Evolutionary conservation across 177 flowering plant species (phyloP).

Genomic region (Vitis hybrid): DNA sequence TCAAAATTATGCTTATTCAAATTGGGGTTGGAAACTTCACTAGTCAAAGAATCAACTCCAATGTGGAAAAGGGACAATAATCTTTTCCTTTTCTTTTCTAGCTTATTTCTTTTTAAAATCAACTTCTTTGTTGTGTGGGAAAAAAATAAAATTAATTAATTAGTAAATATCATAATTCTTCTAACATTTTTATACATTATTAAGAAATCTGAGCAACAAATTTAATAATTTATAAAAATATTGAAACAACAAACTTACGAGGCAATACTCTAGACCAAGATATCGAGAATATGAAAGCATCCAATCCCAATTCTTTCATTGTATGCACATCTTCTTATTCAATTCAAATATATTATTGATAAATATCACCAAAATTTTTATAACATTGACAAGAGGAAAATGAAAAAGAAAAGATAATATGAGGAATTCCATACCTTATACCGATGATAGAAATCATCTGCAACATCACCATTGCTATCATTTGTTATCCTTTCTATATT

Average conservation of each 20-base stretch:
- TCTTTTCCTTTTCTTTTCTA: too few species aligned
- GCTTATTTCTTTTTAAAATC: too few species aligned
- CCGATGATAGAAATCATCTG: constrained; percentile 21
- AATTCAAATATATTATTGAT: not conserved
- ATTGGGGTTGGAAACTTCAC: too few species aligned
- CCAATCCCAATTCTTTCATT: constrained; percentile 23
- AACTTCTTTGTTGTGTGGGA: too few species aligned
- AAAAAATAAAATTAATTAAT: too few species aligned
- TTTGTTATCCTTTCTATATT: constrained; percentile 17
- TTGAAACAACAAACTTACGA: constrained; percentile 1
- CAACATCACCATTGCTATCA: constrained; percentile 16
- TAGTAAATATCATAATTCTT: too few species aligned
- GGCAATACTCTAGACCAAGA: constrained; percentile 37
- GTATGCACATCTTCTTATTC: constrained; percentile 20
- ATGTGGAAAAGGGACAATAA: too few species aligned
- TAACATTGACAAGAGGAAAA: not conserved
- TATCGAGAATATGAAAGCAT: constrained; percentile 30
- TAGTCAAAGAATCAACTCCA: too few species aligned
- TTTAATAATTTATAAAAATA: not conserved
- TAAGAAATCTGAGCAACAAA: not conserved
- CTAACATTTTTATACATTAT: too few species aligned
- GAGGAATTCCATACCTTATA: constrained; percentile 14
- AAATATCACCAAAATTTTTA: not conserved
- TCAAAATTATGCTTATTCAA: too few species aligned
- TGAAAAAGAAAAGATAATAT: not conserved